Evolutionary conservation across 495 filamentous ascomycete genomes (phyloP), one percentile per base, ranked within the genome.

Genomic region (Penicillium robsamsonii): DNA sequence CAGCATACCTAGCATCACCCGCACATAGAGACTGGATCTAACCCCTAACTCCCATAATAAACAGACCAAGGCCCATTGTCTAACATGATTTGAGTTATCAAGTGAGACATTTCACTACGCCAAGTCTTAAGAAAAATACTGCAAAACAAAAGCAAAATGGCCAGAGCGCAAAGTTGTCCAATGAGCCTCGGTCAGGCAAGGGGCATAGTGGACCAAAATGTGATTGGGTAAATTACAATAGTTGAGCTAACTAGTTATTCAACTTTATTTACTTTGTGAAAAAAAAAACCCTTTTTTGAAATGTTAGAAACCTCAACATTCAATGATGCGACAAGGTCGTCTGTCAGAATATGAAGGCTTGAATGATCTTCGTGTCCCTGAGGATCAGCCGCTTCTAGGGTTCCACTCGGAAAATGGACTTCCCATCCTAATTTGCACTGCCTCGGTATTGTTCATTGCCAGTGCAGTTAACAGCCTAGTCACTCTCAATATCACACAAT

Each of bases 401-500:
- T 12, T 17, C 18, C 15, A 38, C 52, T 6, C n/a, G 22, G 12
- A 15, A 13, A 38, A 29, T 33, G 44, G 27, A n/a, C 9, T 42
- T 12, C 11, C 48, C n/a, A 50, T 50, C 8, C 17, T 56, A 27
- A 31, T 2, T 2, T 56, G 54, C 37, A 50, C 40, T 33, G 17
- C 22, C 9, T 35, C n/a, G 22, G 18, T 50, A 18, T 31, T 50
- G 9, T 50, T 56, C n/a, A 42, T 56, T 7, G 17, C n/a, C 5
- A 25, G 35, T 35, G 45, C 38, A 7, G 5, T 56, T 3, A 43
- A 50, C 29, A 15, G 38, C n/a, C 46, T 60, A 11, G 38, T 80
- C 3, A 73, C 70, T n/a, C 75, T 82, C 20, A 70, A 60, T 7
- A 59, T 81, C 8, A 77, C 79, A 2, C 65, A 70, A 13, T 78